Percentiles rank a stretch among this genome's conserved stretches.
These are phyloP conservation scores for Aquilaria yunnanensis DNA, from an alignment of 345 rosid genomes.

Conservation along the genomic window DNA sequence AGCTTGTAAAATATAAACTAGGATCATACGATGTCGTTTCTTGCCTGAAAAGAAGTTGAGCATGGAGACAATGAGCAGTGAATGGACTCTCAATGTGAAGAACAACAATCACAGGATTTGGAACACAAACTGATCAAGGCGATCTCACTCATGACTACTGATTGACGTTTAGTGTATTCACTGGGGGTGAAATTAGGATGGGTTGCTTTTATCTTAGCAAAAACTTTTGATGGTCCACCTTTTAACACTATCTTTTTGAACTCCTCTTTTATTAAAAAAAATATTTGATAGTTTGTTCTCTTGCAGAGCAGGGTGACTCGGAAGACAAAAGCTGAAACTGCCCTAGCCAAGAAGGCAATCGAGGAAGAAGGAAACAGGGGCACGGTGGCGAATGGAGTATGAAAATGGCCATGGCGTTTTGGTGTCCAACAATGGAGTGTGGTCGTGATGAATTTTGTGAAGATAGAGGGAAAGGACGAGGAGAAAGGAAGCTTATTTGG, in stretches of 20 bases:
- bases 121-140: constrained; percentile 83
- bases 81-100: constrained; percentile 40
- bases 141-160: constrained; percentile 87
- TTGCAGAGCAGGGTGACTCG: no score
- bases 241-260: no score
- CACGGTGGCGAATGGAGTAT: constrained; percentile 49
- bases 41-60: constrained; percentile 66
- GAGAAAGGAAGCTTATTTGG: constrained; percentile 24
- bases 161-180: constrained; percentile 10
- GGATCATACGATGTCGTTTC: constrained; percentile 32
- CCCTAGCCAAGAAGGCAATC: constrained; percentile 51
- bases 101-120: constrained; percentile 86
- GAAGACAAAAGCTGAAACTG: no score
- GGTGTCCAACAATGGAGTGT: constrained; percentile 28
- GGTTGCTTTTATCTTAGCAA: no score
- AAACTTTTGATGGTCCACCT: no score
- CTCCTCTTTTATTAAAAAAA: no score
- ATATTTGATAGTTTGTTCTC: no score
- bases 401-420: constrained; percentile 48
- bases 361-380: constrained; percentile 43
- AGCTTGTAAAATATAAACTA: constrained; percentile 38
- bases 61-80: constrained; percentile 39
- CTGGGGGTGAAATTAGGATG: constrained; percentile 9
- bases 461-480: constrained; percentile 41
- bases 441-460: constrained; percentile 43